Base-by-base conservation (phyloP, 2,329 filamentous ascomycete species). In the Aspergillus sp. region DNA sequence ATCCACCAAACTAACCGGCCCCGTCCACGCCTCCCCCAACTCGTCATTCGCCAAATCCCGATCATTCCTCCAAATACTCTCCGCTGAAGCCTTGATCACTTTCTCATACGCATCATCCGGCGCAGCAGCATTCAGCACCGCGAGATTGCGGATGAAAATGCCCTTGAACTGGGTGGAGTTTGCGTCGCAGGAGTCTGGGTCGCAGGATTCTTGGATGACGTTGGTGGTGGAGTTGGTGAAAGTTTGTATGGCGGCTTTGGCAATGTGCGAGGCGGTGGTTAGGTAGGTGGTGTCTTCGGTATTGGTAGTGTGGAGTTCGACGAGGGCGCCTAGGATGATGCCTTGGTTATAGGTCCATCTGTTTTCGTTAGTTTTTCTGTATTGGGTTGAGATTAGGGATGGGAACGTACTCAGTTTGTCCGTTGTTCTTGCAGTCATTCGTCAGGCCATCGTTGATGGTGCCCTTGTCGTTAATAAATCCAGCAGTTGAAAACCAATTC, bases 141-240 rank as follows among this genome's bases (percentile, higher is more conserved):
- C 73, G 17, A 89, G 67, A 59, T 86, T 86, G 17, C 83, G 76
- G 13, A 80, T 74, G 53, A 88, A 86, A 32, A 88, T 73, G 3
- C 85, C 85, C 65, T 89, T 88, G 75, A 88, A 89, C 58, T 86
- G 81, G 30, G 79, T 74, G 1, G 73, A 77, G 50, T 83, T 55
- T 3, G 54, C 77, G 9, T 69, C 72, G 46, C 74, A 79, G 49
- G 69, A 60, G 32, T 51, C 43, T 1, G 75, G 72, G 55, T 83
- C 80, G 53, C 80, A 82, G 19, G 62, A 53, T 49, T 83, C 80
- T 49, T 72, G 73, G 1, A 84, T 65, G 22, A 83, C 69, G 9
- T 74, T 73, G n/a, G 33, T 4, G 45, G 74, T 63, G 0, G 63
- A 48, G 50, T 76, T 71, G 3, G 73, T 61, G 4, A 81, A 60